Percentiles rank a stretch among this genome's conserved stretches.
These are phyloP conservation scores for Aureobasidium sp. DNA, from an alignment of 2,329 filamentous ascomycete genomes.

Conservation along the genomic window DNA sequence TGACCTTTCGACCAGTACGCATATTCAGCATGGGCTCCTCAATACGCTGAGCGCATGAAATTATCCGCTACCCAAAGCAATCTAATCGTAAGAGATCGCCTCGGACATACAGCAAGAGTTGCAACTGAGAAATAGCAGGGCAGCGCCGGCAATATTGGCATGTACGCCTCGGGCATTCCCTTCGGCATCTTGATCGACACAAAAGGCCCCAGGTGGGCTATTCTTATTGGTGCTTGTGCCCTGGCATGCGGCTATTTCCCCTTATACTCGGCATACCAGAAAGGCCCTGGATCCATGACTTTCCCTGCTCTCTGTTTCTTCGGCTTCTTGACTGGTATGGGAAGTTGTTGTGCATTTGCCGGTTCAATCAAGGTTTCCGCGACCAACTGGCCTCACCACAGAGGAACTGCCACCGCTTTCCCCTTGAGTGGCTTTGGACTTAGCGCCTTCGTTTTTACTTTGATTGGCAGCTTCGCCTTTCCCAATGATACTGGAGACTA, in stretches of 20 bases:
- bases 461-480: slow-evolving; percentile 67
- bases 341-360: slow-evolving; percentile 85
- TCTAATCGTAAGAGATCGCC: slow-evolving; percentile 59
- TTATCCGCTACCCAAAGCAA: slow-evolving; percentile 91
- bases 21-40: slow-evolving; percentile 95
- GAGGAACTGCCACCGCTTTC: slow-evolving; percentile 90
- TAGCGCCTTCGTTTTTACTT: slow-evolving; percentile 93
- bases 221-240: slow-evolving; percentile 64
- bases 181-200: slow-evolving; percentile 81
- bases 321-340: slow-evolving; percentile 76
- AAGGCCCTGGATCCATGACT: slow-evolving; percentile 52
- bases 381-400: slow-evolving; percentile 82
- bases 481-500: slow-evolving; percentile 77
- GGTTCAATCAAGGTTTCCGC: slow-evolving; percentile 79
- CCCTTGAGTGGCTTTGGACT: slow-evolving; percentile 88
- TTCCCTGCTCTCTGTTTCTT: slow-evolving; percentile 66
- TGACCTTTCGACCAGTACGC: slow-evolving; percentile 62
- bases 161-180: slow-evolving; percentile 87
- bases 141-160: slow-evolving; percentile 77
- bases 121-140: slow-evolving; percentile 33
- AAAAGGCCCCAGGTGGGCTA: slow-evolving; percentile 70
- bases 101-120: slow-evolving; percentile 17
- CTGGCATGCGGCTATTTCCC: slow-evolving; percentile 80
- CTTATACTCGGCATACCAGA: slow-evolving; percentile 70
- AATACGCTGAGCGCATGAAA: slow-evolving; percentile 80